These are phyloP conservation scores for Chaetomium sp. DNA, from an alignment of 2,329 filamentous ascomycete species.

Conservation along the genomic window DNA sequence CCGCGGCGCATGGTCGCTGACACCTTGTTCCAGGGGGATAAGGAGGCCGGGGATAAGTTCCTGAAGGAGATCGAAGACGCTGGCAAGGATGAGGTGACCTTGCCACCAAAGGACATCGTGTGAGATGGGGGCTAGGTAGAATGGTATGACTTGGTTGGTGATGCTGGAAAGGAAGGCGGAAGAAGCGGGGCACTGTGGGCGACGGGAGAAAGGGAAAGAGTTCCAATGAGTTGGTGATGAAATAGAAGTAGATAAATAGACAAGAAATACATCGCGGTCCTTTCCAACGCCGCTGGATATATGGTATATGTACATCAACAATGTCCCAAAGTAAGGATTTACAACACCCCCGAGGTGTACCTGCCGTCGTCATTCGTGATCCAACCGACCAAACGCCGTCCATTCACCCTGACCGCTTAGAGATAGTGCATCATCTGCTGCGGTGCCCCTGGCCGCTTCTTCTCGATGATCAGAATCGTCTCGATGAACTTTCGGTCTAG, in stretches of 20 bases:
- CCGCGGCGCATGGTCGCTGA: constrained; percentile 67
- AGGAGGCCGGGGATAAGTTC: constrained; percentile 63
- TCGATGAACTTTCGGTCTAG: constrained; percentile 39
- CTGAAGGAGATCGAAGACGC: constrained; percentile 62
- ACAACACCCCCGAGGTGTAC: neutral
- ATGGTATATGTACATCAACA: neutral
- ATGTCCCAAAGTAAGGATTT: neutral
- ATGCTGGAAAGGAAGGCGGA: neutral
- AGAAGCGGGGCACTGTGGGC: neutral
- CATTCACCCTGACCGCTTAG: constrained; percentile 10
- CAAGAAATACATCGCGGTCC: neutral
- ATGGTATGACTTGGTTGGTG: neutral
- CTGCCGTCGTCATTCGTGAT: neutral
- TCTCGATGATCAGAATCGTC: constrained; percentile 38
- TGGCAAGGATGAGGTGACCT: constrained; percentile 51
- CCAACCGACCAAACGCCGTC: constrained; percentile 6
- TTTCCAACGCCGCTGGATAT: neutral
- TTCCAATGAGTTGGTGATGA: neutral
- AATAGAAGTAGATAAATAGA: neutral
- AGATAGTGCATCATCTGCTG: constrained; percentile 34
- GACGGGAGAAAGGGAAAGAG: neutral
- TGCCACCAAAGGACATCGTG: constrained; percentile 10
- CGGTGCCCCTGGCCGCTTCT: constrained; percentile 35
- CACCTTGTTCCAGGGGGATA: constrained; percentile 65
- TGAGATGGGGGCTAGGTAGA: constrained; percentile 6